Evolutionary conservation across 345 rosid genomes (phyloP), one percentile per base, ranked within the genome.

Genomic region (Corymbia maculata): DNA sequence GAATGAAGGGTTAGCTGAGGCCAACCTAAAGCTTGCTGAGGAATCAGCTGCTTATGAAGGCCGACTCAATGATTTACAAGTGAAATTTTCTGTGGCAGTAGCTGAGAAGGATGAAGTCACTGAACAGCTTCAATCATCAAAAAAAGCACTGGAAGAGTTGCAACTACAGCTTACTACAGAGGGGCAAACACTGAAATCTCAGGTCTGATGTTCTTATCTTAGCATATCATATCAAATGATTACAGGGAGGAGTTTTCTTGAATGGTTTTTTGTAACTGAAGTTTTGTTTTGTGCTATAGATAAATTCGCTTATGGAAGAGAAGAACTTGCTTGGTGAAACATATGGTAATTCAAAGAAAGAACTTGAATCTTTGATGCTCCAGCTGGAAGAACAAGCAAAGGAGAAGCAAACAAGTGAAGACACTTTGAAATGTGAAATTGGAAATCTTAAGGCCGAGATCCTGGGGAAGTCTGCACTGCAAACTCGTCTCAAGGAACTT

Each of bases 11-110:
- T 90, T 98, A 87, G 98, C 99, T 4, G 97, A 92, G 92, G 93
- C 94, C 87, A 98, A 98, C 92, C 88, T 97, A 92, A 95, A 92
- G 92, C 94, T 97, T 87, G 92, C 94, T 85, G 92, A 94, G 91
- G 97, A 97, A 89, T 90, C 97, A 85, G 97, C 99, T 32, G 89
- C 79, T 32, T 89, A 94, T 85, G 97, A 95, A 90, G 91, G 95
- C 66, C 93, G 95, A 92, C 90, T 93, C 89, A 89, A 88, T 88
- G 97, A 94, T 87, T 86, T 95, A 86, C 93, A 94, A 85, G 89
- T 92, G 70, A 94, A 94, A 87, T 89, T 95, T 32, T 94, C 96
- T 28, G 89, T 93, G 85, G 68, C 90, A 51, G 88, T 90, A 59
- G 89, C 90, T 28, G 97, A 95, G 93, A 98, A 95, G 92, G 95